A percentile compares a stretch with the other conserved stretches of the same genome.
phyloP scores from a whole-genome alignment of 441 rosid species.

The Euphorbia corollata region DNA sequence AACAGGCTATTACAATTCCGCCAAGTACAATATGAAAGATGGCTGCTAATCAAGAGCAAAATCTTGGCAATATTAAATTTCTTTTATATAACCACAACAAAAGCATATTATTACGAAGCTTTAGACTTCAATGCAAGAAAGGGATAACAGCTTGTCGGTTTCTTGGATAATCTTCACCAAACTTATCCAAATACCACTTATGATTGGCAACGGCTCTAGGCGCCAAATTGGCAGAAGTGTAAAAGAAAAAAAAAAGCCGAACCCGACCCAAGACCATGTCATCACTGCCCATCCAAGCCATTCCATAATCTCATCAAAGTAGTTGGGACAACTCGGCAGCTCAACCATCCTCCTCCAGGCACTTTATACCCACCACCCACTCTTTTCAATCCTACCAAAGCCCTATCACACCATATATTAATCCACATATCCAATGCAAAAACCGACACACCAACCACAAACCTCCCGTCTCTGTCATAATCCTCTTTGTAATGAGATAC shows the following conservation, averaged over 20 bases:
- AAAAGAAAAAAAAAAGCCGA: slow-evolving; percentile 61
- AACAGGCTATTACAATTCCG: no score
- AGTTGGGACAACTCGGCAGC: slow-evolving; percentile 69
- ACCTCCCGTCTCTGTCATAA: slow-evolving; percentile 41
- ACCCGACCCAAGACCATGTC: slow-evolving; percentile 79
- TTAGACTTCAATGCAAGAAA: slow-evolving; percentile 43
- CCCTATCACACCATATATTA: slow-evolving; percentile 52
- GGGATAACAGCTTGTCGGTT: slow-evolving; percentile 69
- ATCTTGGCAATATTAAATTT: background rate
- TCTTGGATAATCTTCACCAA: slow-evolving; percentile 63
- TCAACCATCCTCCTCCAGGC: slow-evolving; percentile 51
- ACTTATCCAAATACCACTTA: slow-evolving; percentile 63
- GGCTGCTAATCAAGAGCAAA: background rate
- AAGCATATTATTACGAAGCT: slow-evolving; percentile 7
- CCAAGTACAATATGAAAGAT: no score
- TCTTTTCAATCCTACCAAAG: slow-evolving; percentile 50
- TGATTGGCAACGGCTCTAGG: slow-evolving; percentile 68
- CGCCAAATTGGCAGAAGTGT: slow-evolving; percentile 66
- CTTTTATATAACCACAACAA: slow-evolving; percentile 40
- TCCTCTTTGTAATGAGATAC: slow-evolving; percentile 66
- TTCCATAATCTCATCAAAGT: slow-evolving; percentile 70
- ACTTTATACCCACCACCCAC: slow-evolving; percentile 50
- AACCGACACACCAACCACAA: slow-evolving; percentile 37
- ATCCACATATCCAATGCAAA: slow-evolving; percentile 52
- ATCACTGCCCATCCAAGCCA: slow-evolving; percentile 83